Conservation (phyloP, 345 rosid species). For the Hibiscus mutabilis region DNA sequence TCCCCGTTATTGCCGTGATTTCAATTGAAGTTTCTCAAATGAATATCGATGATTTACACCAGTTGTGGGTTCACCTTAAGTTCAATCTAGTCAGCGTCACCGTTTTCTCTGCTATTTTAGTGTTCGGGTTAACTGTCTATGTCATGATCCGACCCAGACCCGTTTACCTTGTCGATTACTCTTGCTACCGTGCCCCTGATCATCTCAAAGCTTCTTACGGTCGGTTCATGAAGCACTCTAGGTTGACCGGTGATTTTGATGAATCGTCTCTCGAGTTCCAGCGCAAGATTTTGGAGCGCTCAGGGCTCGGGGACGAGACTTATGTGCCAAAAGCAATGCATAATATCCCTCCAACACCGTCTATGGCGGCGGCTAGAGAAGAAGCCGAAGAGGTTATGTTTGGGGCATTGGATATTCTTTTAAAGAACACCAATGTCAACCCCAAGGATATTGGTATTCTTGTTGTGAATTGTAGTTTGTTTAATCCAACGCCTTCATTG, state of each 20-base stretch:
- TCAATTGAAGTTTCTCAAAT: no score
- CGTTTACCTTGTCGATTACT: conserved; percentile 37
- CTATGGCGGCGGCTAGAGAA: conserved; percentile 49
- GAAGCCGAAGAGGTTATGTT: conserved; percentile 62
- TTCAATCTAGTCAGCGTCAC: no score
- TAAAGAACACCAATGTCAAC: no score
- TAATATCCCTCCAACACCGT: conserved; percentile 44
- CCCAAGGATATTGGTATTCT: conserved; percentile 51
- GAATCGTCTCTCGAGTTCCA: conserved; percentile 58
- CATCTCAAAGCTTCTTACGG: conserved; percentile 27
- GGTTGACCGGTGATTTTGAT: conserved; percentile 43
- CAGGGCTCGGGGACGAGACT: conserved; percentile 73
- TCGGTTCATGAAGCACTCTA: conserved; percentile 49
- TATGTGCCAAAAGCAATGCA: conserved; percentile 52
- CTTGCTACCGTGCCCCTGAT: conserved; percentile 43
- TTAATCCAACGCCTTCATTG: conserved; percentile 70
- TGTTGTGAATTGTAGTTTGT: conserved; percentile 69
- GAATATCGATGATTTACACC: no score
- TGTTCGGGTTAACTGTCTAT: conserved; percentile 37
- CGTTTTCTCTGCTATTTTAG: no score
- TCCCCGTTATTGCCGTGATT: no score
- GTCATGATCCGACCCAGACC: conserved; percentile 48
- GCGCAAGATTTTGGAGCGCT: conserved; percentile 57
- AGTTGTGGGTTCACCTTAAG: no score
- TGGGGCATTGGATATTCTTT: no score